Conservation (phyloP, 257 asterid genomes). For the Ehretia macrophylla region DNA sequence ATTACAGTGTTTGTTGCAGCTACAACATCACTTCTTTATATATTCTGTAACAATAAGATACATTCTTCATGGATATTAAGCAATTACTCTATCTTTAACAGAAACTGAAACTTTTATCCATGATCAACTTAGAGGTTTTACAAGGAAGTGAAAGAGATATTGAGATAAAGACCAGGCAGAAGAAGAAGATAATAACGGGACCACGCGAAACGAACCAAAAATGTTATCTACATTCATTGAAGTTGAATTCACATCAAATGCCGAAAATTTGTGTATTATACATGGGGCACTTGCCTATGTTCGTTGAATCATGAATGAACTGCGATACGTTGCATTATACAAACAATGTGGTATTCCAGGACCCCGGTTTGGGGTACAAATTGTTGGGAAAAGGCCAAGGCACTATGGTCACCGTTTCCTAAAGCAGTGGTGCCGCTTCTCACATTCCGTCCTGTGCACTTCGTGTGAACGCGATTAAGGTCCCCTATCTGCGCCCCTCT, state of each 20-base stretch:
- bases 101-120: not conserved
- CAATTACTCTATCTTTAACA: not conserved
- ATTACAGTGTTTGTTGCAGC: too few species aligned
- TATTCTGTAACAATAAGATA: too few species aligned
- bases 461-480: conserved; percentile 22
- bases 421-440: conserved; percentile 10
- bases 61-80: too few species aligned
- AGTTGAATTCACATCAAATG: conserved; percentile 22
- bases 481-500: conserved; percentile 13
- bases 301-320: conserved; percentile 8
- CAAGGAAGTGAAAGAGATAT: too few species aligned
- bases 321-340: conserved; percentile 25
- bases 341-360: conserved; percentile 26
- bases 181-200: not conserved
- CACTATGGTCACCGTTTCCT: conserved; percentile 17
- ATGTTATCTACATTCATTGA: not conserved
- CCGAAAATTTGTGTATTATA: conserved; percentile 37
- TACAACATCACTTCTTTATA: too few species aligned
- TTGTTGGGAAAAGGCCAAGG: conserved; percentile 18
- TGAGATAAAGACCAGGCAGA: too few species aligned
- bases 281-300: conserved; percentile 25
- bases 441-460: conserved; percentile 4
- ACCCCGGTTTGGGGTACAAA: conserved; percentile 25
- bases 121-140: not conserved
- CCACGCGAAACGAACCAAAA: not conserved